Conservation (phyloP, 2,329 filamentous ascomycete species). For the Beauveria asiatica region DNA sequence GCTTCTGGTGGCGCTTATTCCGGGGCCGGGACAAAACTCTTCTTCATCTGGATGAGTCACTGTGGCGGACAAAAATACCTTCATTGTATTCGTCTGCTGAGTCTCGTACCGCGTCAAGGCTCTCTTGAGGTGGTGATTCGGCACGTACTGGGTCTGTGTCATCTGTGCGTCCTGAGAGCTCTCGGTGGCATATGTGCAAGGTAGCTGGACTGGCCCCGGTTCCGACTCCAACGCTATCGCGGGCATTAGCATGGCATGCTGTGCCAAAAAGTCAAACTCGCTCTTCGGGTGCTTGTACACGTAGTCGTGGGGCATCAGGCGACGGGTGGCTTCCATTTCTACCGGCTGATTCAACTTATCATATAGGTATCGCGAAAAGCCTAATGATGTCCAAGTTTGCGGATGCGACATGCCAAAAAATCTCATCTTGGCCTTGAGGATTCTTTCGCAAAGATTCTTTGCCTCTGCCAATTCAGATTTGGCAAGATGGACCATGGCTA, state of each 20-base stretch:
- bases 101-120: not conserved
- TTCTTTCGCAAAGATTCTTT: not conserved
- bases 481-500: not conserved
- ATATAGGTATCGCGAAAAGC: not conserved
- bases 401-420: not conserved
- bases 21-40: not conserved
- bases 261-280: not conserved
- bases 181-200: not conserved
- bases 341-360: not conserved
- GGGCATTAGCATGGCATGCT: not conserved
- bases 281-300: not conserved
- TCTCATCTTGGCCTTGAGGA: not conserved
- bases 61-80: not conserved
- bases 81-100: not conserved
- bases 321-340: not conserved
- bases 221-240: not conserved
- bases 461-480: not conserved
- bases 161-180: not conserved
- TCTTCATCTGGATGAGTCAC: not conserved
- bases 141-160: not conserved
- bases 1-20: not conserved
- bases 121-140: not conserved
- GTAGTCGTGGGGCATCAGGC: not conserved
- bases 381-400: not conserved
- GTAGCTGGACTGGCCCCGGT: not conserved